Evolutionary conservation across 441 rosid genomes (phyloP).

Genomic region (Capsella rubella): DNA sequence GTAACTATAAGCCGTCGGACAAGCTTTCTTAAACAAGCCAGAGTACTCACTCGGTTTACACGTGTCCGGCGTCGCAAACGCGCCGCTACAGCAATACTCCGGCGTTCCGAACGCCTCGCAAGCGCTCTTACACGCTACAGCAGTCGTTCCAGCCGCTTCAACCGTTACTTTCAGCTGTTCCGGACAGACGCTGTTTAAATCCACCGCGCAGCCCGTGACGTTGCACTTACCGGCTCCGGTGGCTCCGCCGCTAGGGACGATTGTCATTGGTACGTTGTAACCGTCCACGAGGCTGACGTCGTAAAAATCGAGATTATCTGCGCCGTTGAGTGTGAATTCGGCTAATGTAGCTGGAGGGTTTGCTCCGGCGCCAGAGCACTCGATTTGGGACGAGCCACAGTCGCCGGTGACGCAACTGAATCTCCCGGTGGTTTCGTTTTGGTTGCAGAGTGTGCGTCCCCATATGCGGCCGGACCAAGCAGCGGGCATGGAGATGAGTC

Average conservation of each 20-base stretch:
- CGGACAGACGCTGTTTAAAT: constrained; percentile 73
- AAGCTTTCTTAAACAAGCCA: constrained; percentile 66
- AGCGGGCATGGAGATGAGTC: constrained; percentile 55
- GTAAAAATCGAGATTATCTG: constrained; percentile 66
- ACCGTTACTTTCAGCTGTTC: constrained; percentile 62
- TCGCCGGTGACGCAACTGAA: constrained; percentile 80
- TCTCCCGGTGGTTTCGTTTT: constrained; percentile 58
- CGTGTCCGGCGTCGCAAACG: constrained; percentile 64
- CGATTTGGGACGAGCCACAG: constrained; percentile 69
- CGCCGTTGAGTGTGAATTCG: constrained; percentile 77
- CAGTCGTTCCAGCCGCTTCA: constrained; percentile 17
- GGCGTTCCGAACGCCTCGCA: constrained; percentile 79
- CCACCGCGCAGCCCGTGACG: constrained; percentile 66
- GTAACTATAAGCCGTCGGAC: constrained; percentile 85
- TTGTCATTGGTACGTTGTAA: constrained; percentile 74
- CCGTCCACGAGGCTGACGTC: constrained; percentile 97
- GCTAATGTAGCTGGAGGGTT: constrained; percentile 81
- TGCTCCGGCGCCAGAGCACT: constrained; percentile 79
- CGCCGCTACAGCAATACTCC: constrained; percentile 81
- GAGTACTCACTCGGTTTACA: constrained; percentile 80
- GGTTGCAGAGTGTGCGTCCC: constrained; percentile 79
- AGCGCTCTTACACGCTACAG: constrained; percentile 85
- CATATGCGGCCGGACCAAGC: constrained; percentile 93
- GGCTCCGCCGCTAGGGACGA: constrained; percentile 57
- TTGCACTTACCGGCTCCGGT: constrained; percentile 58